These are phyloP conservation scores for Moniliella sp. DNA, from an alignment of 1,284 basidiomycete genomes.

Conservation along the genomic window DNA sequence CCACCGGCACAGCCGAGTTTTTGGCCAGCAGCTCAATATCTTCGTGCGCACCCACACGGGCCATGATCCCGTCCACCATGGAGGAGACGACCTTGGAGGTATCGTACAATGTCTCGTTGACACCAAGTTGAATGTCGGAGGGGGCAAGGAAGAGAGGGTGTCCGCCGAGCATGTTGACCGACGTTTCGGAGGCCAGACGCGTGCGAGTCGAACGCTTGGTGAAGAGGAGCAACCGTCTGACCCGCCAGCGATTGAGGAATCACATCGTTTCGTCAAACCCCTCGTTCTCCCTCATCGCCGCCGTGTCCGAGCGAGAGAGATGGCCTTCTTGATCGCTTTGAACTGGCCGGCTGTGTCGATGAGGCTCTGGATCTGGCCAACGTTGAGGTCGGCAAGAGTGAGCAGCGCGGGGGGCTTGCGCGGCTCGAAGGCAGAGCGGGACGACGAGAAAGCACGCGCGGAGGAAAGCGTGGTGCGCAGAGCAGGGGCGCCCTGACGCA, in stretches of 20 bases:
- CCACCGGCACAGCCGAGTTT: slow-evolving; percentile 70
- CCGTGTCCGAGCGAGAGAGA: slow-evolving; percentile 36
- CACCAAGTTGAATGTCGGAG: slow-evolving; percentile 82
- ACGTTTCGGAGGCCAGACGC: slow-evolving; percentile 63
- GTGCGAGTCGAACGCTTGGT: slow-evolving; percentile 82
- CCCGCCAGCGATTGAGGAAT: slow-evolving; percentile 46
- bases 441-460: too few species aligned
- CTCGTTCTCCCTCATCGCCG: too few species aligned
- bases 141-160: slow-evolving; percentile 75
- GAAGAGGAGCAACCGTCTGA: slow-evolving; percentile 76
- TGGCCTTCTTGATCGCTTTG: slow-evolving; percentile 38
- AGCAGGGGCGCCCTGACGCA: too few species aligned
- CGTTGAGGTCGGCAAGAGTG: slow-evolving; percentile 59
- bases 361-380: slow-evolving; percentile 47
- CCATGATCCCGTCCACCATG: slow-evolving; percentile 93
- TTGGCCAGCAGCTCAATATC: slow-evolving; percentile 84
- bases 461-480: too few species aligned
- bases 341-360: slow-evolving; percentile 46
- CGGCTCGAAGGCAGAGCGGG: too few species aligned
- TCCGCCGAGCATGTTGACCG: slow-evolving; percentile 38
- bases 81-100: slow-evolving; percentile 60
- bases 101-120: slow-evolving; percentile 72
- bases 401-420: slow-evolving; percentile 46
- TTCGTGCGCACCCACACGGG: slow-evolving; percentile 68
- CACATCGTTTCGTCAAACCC: too few species aligned